Percentiles rank a stretch among this genome's conserved stretches.
These are phyloP conservation scores for Fragaria ananassa DNA, from an alignment of 306 rosid species.

Conservation along the genomic window DNA sequence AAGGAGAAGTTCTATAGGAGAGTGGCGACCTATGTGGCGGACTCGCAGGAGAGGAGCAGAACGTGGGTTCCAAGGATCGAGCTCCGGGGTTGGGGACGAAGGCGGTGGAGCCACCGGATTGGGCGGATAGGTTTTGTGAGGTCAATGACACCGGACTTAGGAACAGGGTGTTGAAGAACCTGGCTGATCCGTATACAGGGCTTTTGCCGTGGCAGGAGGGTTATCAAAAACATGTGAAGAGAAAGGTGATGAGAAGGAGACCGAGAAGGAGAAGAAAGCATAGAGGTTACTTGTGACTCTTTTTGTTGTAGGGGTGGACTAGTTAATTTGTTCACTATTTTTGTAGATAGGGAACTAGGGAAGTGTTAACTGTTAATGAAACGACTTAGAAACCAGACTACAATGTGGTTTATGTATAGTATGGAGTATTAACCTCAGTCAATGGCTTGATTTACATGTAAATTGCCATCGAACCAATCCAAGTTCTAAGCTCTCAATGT, in stretches of 20 bases:
- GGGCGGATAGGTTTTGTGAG: constrained; percentile 78
- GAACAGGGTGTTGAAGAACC: constrained; percentile 36
- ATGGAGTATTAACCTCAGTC: neutral
- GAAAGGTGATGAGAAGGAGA: neutral
- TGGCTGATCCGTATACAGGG: constrained; percentile 30
- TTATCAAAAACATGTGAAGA: neutral
- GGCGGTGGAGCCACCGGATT: constrained; percentile 59
- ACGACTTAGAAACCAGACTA: constrained; percentile 3
- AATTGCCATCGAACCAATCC: too few relatives aligned
- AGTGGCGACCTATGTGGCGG: constrained; percentile 76
- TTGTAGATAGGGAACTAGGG: neutral
- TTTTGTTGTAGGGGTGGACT: neutral
- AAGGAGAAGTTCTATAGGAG: constrained; percentile 72
- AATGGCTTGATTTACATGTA: neutral
- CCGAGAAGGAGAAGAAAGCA: constrained; percentile 13
- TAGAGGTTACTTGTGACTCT: constrained; percentile 1
- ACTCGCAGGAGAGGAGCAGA: constrained; percentile 57
- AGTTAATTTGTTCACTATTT: constrained; percentile 3
- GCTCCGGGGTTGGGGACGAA: constrained; percentile 74
- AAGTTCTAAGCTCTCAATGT: too few relatives aligned
- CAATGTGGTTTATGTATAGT: too few relatives aligned
- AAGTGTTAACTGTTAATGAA: neutral
- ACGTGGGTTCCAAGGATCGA: constrained; percentile 71
- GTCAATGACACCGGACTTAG: constrained; percentile 47
- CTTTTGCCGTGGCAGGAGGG: constrained; percentile 56